Base-by-base conservation (phyloP, 768 basidiomycete species). In the Daedaleopsis sinensis region DNA sequence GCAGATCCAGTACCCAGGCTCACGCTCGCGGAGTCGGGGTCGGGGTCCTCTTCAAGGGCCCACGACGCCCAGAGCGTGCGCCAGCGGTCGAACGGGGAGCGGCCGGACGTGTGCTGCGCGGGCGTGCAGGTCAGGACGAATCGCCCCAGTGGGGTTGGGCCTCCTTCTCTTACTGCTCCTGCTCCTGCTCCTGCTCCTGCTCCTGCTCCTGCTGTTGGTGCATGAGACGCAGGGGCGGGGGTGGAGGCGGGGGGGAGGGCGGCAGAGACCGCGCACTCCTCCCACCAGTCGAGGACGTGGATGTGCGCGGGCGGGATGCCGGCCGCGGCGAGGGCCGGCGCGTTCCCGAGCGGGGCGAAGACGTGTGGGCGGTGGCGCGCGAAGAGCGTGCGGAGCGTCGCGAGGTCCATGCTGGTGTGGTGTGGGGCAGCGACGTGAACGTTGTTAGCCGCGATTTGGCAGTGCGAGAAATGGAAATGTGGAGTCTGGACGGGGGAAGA, bases 41-140 rank as follows among this genome's bases (percentile, higher is more conserved):
- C 11, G 39, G 10, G 35, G 21, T 49, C 81, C 67, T 84, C 78
- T 66, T 85, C 81, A 21, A 90, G 72, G 43, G 77, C 82, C 88
- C 88, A 91, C 39, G 82, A 81, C 0, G 83, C 79, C 89, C 89
- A 91, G 10, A 90, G 79, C 0, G 83, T 79, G 58, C 80, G 79
- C 72, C 80, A 85, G 50, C 77, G 72, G 69, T 90, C 88, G 47
- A 75, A 74, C 3, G 79, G 36, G 0, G 74, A 71, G 47, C 87
- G 77, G 3, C 80, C 82, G 4, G 85, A 82, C 63, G 82, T 80
- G 72, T 91, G 90, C 70, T 91, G 90, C 36, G 80, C 78, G 0
- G 88, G 88, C 1, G 84, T 85, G 69, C 84, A 86, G 1, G 82
- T 84, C 18, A 88, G 70, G 52, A 80, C 77, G 52, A 87, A 74